Conservation (phyloP, 352 stramenopile genomes). For the Phytophthora pinifolia region DNA sequence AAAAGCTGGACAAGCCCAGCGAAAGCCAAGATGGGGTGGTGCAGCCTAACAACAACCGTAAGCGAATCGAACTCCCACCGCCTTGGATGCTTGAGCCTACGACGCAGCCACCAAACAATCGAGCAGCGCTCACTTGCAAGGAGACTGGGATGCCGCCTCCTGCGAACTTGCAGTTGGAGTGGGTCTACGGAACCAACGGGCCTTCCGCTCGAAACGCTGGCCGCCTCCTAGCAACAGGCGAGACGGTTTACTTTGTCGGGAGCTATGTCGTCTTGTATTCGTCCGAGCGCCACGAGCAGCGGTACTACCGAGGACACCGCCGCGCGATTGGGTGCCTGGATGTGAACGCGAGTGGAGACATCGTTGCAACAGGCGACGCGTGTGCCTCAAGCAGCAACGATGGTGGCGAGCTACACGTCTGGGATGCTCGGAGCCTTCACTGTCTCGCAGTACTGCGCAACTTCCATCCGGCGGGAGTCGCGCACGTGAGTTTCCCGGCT, state of each 20-base stretch:
- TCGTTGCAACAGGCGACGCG: conserved; percentile 63
- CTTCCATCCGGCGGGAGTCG: conserved; percentile 59
- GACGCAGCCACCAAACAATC: neutral
- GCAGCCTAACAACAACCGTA: conserved; percentile 5
- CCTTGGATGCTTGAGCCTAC: conserved; percentile 61
- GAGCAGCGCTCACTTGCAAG: neutral
- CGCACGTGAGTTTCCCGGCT: conserved; percentile 56
- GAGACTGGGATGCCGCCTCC: conserved; percentile 43
- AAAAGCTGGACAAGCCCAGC: conserved; percentile 21
- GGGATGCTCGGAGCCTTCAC: conserved; percentile 60
- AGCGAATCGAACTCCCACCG: conserved; percentile 21
- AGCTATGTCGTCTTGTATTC: conserved; percentile 80
- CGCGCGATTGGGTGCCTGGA: conserved; percentile 63
- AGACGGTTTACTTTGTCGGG: conserved; percentile 73
- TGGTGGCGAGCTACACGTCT: conserved; percentile 67
- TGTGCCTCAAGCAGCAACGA: conserved; percentile 8
- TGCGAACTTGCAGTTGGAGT: conserved; percentile 70
- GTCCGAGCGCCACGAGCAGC: conserved; percentile 55
- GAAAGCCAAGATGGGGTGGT: conserved; percentile 1
- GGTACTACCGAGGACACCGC: conserved; percentile 69
- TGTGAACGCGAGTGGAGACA: conserved; percentile 52
- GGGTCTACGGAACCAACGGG: conserved; percentile 72
- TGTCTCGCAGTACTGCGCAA: conserved; percentile 69
- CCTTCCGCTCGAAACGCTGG: conserved; percentile 48
- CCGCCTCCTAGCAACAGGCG: conserved; percentile 48